Evolutionary conservation across 1,284 basidiomycete genomes (phyloP), one percentile per base, ranked within the genome.

Genomic region (Pyrrhoderma noxium): DNA sequence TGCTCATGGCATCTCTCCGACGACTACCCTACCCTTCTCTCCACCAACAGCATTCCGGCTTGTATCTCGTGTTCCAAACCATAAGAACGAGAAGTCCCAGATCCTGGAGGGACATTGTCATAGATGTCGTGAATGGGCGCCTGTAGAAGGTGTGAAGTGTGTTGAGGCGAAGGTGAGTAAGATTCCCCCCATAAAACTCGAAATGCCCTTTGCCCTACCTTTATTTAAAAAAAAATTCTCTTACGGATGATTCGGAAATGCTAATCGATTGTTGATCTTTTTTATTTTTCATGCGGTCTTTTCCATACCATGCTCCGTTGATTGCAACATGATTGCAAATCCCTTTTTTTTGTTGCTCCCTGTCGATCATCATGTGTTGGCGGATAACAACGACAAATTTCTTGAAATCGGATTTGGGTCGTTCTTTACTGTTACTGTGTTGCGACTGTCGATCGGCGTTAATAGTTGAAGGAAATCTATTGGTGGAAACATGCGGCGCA

Each of bases 401-500:
- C n/a, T n/a, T n/a, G n/a, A n/a, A n/a, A n/a, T n/a, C n/a, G n/a
- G n/a, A n/a, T n/a, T n/a, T n/a, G n/a, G n/a, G n/a, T n/a, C n/a
- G n/a, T n/a, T n/a, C n/a, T n/a, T n/a, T n/a, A n/a, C n/a, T n/a
- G n/a, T n/a, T n/a, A n/a, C n/a, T n/a, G n/a, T n/a, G n/a, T 31
- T 38, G 19, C n/a, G 8, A 27, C 25, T 23, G 21, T 34, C 47
- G 39, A 44, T 44, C 31, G 35, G 44, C 22, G 5, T n/a, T 34
- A n/a, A 5, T 54, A 85, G 82, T 80, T 87, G 35, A 79, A 77
- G 58, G 85, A 89, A 60, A 71, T 89, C 2, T 80, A 79, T 58
- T 89, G 85, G 83, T 90, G 84, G 85, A 89, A 89, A 64, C 86
- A 89, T 58, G 85, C 86, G 19, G 81, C 81, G 1, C 55, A 72